A percentile compares a stretch with the other conserved stretches of the same genome.
These are phyloP conservation scores for Capsella bursapastoris DNA, from an alignment of 345 rosid species.

Conservation along the genomic window DNA sequence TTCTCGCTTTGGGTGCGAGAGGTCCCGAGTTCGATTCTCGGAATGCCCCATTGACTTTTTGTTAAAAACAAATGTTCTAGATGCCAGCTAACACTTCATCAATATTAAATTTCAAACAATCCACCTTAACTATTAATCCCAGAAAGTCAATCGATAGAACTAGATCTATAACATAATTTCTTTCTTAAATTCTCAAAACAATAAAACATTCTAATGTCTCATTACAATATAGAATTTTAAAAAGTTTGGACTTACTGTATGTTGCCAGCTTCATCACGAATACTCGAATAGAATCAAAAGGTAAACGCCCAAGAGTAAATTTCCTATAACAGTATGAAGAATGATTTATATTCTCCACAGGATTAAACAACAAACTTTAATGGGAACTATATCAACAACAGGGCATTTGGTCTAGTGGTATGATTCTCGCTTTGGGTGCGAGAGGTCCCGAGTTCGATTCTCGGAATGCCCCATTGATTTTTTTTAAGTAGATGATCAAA, in stretches of 20 bases:
- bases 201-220: not conserved
- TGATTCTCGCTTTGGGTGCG: slow-evolving; percentile 92
- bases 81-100: not conserved
- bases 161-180: slow-evolving; percentile 1
- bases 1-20: slow-evolving; percentile 90
- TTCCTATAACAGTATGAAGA: not conserved
- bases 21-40: slow-evolving; percentile 74
- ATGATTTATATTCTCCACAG: not conserved
- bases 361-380: not conserved
- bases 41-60: slow-evolving; percentile 2
- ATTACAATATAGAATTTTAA: not conserved
- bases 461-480: slow-evolving; percentile 50
- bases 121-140: not conserved
- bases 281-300: not conserved
- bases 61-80: not conserved
- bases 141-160: not conserved
- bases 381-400: slow-evolving; percentile 18
- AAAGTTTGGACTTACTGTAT: slow-evolving; percentile 11
- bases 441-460: slow-evolving; percentile 86
- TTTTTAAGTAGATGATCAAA: not conserved
- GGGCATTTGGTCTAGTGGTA: slow-evolving; percentile 77
- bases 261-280: slow-evolving; percentile 1
- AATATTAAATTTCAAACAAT: not conserved
- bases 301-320: not conserved
- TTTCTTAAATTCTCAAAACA: not conserved